Base-by-base conservation (phyloP, 805 yeast species). In the Nakazawaea populi region DNA sequence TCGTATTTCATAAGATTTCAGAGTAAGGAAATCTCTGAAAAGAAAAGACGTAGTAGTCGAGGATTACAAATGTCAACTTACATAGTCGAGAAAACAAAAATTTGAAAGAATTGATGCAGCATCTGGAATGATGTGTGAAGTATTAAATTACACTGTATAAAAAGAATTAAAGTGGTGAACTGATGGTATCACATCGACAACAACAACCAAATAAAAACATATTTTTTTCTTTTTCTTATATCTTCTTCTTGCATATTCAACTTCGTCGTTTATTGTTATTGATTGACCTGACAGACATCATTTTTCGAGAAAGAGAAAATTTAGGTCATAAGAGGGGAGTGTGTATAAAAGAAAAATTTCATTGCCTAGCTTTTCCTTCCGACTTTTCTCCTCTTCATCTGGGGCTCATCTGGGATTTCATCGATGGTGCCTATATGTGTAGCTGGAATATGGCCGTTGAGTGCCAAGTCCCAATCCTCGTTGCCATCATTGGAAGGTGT, bases 341-440 rank as follows among this genome's bases (percentile, higher is more conserved):
- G 24, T n/a, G 24, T 18, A 18, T 18, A 18, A 3, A 18, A 18
- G 24, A 18, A 18, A 18, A 18, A 18, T 18, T 18, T 2, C 3
- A 32, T 32, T 32, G 8, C 11, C 11, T 32, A 32, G 11, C 11
- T 32, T 32, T 11, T 47, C 42, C 30, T 44, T 4, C 30, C 18
- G 9, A 29, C 37, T 44, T 37, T 44, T 42, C 31, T 49, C 28
- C 29, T 31, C 12, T 24, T 14, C 7, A 40, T 18, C 6, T 14
- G 30, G 8, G 28, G 36, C 12, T 49, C 52, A 12, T 49, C 52
- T 7, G 44, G 45, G 29, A 49, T 44, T 24, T 49, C 52, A 40
- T 49, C 52, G 24, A 49, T 44, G 8, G 36, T 37, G 1, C 52
- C 52, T 4, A 49, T 32, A 14, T 32, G 34, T 29, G 42, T n/a